Percentiles rank a stretch among this genome's conserved stretches.
Conservation (phyloP, 805 yeast genomes). For the Myxozyma udenii region DNA sequence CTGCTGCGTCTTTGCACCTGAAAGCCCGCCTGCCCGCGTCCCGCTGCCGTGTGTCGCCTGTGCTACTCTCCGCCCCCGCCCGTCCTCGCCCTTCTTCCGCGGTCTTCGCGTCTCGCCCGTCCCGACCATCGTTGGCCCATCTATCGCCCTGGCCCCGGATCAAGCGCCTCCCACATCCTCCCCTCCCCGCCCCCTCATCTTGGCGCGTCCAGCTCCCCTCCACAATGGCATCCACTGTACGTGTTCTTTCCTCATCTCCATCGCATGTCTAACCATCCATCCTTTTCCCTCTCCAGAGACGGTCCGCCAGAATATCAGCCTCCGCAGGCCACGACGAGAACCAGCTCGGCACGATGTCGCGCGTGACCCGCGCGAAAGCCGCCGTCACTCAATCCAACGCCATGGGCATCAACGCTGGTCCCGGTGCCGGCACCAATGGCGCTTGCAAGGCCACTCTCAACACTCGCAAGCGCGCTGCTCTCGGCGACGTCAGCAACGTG, state of each 20-base stretch:
- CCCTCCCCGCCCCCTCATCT: neutral
- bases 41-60: no score
- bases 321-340: slow-evolving; percentile 28
- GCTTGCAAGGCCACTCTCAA: slow-evolving; percentile 4
- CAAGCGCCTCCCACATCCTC: no score
- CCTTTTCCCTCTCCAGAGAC: slow-evolving; percentile 18
- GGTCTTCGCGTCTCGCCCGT: no score
- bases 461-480: slow-evolving; percentile 37
- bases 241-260: neutral
- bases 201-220: neutral
- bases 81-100: no score
- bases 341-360: slow-evolving; percentile 10
- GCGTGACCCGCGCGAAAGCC: slow-evolving; percentile 30
- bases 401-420: neutral
- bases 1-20: no score
- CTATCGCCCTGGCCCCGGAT: no score
- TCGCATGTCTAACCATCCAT: neutral
- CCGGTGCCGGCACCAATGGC: slow-evolving; percentile 10
- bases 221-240: slow-evolving; percentile 18
- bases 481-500: slow-evolving; percentile 39
- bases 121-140: no score
- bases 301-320: slow-evolving; percentile 24
- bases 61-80: no score
- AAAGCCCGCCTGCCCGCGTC: no score
- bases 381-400: neutral